Evolutionary conservation across 306 rosid species (phyloP).

Genomic region (Pterocarpus santalinus): DNA sequence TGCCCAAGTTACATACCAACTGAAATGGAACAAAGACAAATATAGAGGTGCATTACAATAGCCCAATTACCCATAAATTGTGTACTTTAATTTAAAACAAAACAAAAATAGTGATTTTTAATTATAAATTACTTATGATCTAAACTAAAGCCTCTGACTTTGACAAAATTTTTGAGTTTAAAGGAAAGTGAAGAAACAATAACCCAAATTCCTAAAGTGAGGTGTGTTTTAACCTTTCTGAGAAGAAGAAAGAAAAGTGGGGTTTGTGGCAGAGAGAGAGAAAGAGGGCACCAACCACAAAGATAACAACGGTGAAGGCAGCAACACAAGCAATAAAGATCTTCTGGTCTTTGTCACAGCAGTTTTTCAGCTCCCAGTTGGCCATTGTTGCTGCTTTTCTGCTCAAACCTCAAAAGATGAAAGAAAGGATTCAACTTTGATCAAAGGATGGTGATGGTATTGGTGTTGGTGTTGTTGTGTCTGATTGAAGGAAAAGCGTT

Average conservation of each 20-base stretch:
- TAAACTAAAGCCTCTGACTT: slow-evolving; percentile 11
- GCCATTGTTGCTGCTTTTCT: slow-evolving; percentile 61
- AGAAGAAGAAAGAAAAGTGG: slow-evolving; percentile 33
- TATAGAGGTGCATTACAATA: slow-evolving; percentile 3
- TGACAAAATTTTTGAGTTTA: not conserved
- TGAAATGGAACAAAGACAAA: slow-evolving; percentile 21
- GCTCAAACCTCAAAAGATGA: not conserved
- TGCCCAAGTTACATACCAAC: not conserved
- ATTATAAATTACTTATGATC: not conserved
- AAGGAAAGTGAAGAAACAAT: not conserved
- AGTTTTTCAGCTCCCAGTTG: slow-evolving; percentile 87
- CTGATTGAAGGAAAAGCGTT: slow-evolving; percentile 5
- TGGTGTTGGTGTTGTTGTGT: not conserved
- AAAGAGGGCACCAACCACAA: slow-evolving; percentile 56
- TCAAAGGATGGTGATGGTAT: not conserved
- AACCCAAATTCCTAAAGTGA: not conserved
- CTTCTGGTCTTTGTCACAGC: slow-evolving; percentile 84
- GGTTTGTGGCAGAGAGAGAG: slow-evolving; percentile 18
- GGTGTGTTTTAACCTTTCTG: not conserved
- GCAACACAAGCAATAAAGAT: slow-evolving; percentile 68
- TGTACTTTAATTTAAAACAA: not conserved
- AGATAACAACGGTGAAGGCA: slow-evolving; percentile 77
- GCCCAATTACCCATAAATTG: not conserved
- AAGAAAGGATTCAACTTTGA: slow-evolving; percentile 17
- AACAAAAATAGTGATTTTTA: not conserved